Evolutionary conservation across 2,329 filamentous ascomycete genomes (phyloP), one percentile per base, ranked within the genome.

Genomic region (Exophiala spinifera): DNA sequence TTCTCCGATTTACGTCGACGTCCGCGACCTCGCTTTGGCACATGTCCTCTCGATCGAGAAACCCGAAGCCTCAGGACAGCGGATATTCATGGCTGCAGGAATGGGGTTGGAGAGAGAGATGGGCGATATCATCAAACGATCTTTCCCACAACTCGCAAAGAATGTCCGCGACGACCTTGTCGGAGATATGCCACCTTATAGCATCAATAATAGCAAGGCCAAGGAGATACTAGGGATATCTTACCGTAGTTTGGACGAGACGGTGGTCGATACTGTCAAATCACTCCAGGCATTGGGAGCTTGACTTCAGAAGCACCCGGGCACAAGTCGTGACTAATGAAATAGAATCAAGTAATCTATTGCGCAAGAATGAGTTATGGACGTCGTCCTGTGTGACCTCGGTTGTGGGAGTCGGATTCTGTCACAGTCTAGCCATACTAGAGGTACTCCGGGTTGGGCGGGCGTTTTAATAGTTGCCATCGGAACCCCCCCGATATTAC

Each of bases 231-330:
- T 76, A 56, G 73, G 72, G 5, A 56, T 76, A 23, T 64, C 70
- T 44, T 76, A 75, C 60, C 63, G 59, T 17, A 46, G 64, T 19
- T 54, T 74, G 42, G 69, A 72, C 53, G 61, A 72, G 36, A 67
- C 69, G 1, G 60, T 74, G 43, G 63, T 63, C 25, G 72, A 74
- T 36, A 69, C 71, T 6, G 66, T 72, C 15, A 81, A 81, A 69
- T 85, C 80, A 25, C 67, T 90, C 64, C 78, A 86, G 67, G 71
- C 69, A 25, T 74, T 79, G 33, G 77, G 77, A 0, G 72, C 76
- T 19, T 57, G 46, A 25, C 4, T 14, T 10, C 8, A 19, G 39
- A 42, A 42, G 14, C 4, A 42, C 7, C 11, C 28, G 28, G 28
- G 23, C 23, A 25, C 23, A 25, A 25, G 28, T 31, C 28, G 28